Base-by-base conservation (phyloP, 768 basidiomycete species). In the Amanita subjunquillea region DNA sequence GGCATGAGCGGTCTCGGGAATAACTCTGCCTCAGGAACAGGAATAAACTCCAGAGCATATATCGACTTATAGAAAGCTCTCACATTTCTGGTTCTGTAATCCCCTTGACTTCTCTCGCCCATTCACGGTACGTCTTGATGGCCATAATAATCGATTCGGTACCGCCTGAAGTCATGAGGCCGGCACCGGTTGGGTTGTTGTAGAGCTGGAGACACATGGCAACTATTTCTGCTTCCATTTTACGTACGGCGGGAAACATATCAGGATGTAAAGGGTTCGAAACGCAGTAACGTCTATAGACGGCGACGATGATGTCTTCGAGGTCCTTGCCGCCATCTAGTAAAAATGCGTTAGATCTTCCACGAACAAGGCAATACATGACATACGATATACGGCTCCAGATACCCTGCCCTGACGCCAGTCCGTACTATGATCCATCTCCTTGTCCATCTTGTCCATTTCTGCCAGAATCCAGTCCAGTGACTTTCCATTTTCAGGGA, bases 71-170 rank as follows among this genome's bases (percentile, higher is more conserved):
- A 6, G 34, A 20, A 20, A 27, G 40, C 15, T 67, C 82, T 32
- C 56, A 91, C 94, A 98, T 93, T 65, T 99, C 95, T 1, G 95
- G 95, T 55, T 86, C 79, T 0, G 77, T 90, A 59, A 97, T 90
- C 6, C 91, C 91, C 65, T 92, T 94, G 38, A 84, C 83, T 1
- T 72, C 77, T 42, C 76, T 71, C 5, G 91, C 95, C 90, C 94
- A 96, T 57, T 97, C 93, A 12, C 92, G 79, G 63, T 99, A 83
- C 0, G 93, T 88, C 72, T 97, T 97, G 58, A 91, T 77, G 2
- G 92, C 83, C 92, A 97, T 93, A 46, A 99, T 72, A 59, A 98
- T 97, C 20, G 87, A 90, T 65, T 99, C 95, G 0, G 95, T 99
- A 5, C 95, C 95, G 12, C 95, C 95, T 0, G 87, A 87, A 1